phyloP scores from a whole-genome alignment of 176 grass and related monocot genomes.

The Paspalum vaginatum region DNA sequence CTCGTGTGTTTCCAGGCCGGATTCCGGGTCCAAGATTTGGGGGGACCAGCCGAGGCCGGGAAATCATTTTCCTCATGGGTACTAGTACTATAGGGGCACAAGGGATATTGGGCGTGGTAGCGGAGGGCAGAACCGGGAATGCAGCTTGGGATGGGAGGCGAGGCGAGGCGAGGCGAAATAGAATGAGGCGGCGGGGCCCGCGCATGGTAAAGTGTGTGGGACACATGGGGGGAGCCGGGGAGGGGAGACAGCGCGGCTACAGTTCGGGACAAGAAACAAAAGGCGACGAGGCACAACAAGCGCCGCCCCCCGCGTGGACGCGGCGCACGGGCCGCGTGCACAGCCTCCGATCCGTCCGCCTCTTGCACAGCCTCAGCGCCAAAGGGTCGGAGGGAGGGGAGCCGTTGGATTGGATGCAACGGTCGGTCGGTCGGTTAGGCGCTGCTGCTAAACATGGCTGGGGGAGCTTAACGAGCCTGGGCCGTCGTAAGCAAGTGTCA shows the following conservation, averaged over 20 bases:
- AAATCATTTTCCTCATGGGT: not conserved
- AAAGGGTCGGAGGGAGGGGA: too few relatives aligned
- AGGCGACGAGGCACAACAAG: not conserved
- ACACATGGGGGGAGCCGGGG: not conserved
- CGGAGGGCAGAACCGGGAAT: not conserved
- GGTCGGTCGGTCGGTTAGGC: too few relatives aligned
- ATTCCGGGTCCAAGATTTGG: conserved; percentile 40
- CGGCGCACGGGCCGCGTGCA: not conserved
- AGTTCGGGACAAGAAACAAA: conserved; percentile 45
- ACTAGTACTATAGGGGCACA: conserved; percentile 3
- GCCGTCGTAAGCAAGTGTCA: too few relatives aligned
- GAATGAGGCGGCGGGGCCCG: conserved; percentile 45
- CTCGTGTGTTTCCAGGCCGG: not conserved
- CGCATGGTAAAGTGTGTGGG: conserved; percentile 42
- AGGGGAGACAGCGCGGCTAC: conserved; percentile 42
- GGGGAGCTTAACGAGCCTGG: too few relatives aligned
- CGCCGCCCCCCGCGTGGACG: not conserved
- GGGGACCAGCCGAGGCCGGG: conserved; percentile 12
- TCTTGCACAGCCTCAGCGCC: too few relatives aligned
- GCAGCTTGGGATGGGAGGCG: too few relatives aligned
- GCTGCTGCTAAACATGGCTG: too few relatives aligned
- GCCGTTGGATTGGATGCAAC: too few relatives aligned
- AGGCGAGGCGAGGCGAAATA: not conserved
- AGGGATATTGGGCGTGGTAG: not conserved
- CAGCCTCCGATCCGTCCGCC: too few relatives aligned